A percentile compares a stretch with the other conserved stretches of the same genome.
Conservation (phyloP, 1,284 basidiomycete genomes). For the Lentinus polychrous region DNA sequence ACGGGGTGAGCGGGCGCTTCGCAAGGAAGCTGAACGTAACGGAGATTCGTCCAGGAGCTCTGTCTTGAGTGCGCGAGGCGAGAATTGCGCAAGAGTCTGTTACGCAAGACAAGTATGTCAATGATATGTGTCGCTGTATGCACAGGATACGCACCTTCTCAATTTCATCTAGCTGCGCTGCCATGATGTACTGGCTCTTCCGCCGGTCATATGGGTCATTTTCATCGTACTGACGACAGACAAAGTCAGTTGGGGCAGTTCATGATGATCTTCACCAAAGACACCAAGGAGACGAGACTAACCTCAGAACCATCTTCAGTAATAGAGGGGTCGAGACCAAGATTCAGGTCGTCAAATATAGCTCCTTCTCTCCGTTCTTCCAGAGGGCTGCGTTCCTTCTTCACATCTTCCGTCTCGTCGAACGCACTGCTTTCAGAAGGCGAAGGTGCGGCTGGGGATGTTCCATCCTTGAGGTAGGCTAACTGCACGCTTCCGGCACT, state of each 20-base stretch:
- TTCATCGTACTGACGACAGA: constrained; percentile 45
- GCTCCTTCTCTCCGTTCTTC: constrained; percentile 60
- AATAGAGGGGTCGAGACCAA: constrained; percentile 46
- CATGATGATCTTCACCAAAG: constrained; percentile 1
- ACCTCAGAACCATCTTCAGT: constrained; percentile 22
- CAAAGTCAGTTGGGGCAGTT: constrained; percentile 5
- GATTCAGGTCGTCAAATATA: constrained; percentile 66
- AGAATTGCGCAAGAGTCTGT: constrained; percentile 64
- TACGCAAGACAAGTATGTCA: not conserved
- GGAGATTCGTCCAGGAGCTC: constrained; percentile 36
- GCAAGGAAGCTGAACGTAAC: constrained; percentile 10
- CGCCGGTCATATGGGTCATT: constrained; percentile 65
- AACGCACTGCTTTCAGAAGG: constrained; percentile 17
- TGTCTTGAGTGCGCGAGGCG: constrained; percentile 50
- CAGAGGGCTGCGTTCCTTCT: constrained; percentile 32
- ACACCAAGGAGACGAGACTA: constrained; percentile 1
- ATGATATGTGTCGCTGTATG: not conserved
- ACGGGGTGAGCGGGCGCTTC: not conserved
- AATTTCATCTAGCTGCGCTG: constrained; percentile 65
- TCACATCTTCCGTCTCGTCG: constrained; percentile 14
- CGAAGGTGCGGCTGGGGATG: constrained; percentile 11
- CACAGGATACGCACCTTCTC: constrained; percentile 46
- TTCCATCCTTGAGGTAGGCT: constrained; percentile 25
- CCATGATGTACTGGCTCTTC: constrained; percentile 64
- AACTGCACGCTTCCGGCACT: constrained; percentile 21